Percentiles rank a stretch among this genome's conserved stretches.
phyloP scores from a whole-genome alignment of 768 basidiomycete species.

The Boletus tomentosulus region DNA sequence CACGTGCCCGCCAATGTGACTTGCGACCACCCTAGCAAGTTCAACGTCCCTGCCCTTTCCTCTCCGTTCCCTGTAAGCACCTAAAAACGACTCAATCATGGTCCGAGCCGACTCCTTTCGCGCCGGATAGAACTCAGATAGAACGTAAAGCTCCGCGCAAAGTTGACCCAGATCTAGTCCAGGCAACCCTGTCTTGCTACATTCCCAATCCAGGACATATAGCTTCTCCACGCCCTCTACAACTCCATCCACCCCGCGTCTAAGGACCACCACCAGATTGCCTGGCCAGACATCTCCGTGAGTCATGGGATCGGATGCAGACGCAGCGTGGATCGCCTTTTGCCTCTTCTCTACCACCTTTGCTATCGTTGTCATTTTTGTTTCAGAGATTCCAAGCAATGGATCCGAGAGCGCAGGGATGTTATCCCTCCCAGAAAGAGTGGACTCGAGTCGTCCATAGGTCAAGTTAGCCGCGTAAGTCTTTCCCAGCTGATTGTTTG shows the following conservation, averaged over 20 bases:
- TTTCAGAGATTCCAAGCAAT: constrained; percentile 35
- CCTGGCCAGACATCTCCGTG: constrained; percentile 73
- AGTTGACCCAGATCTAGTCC: constrained; percentile 63
- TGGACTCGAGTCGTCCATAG: constrained; percentile 44
- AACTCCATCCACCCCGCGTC: constrained; percentile 23
- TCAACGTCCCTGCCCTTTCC: constrained; percentile 17
- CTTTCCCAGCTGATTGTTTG: constrained; percentile 39
- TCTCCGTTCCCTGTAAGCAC: constrained; percentile 36
- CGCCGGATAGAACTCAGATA: constrained; percentile 45
- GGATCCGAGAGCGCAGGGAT: constrained; percentile 40
- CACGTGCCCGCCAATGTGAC: constrained; percentile 55
- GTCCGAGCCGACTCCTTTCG: constrained; percentile 34
- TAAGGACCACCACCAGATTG: constrained; percentile 50
- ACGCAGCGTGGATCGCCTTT: constrained; percentile 29
- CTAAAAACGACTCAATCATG: constrained; percentile 43
- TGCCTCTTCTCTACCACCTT: constrained; percentile 30
- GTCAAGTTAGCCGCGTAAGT: constrained; percentile 36
- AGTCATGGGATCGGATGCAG: constrained; percentile 28
- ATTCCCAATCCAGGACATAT: constrained; percentile 63
- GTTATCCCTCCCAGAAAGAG: constrained; percentile 29
- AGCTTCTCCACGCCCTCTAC: constrained; percentile 35
- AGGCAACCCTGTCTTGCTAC: constrained; percentile 52
- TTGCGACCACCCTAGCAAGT: constrained; percentile 35
- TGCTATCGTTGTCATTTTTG: constrained; percentile 33
- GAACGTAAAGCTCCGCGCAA: constrained; percentile 52